Conservation (phyloP, 352 stramenopile genomes). For the Plasmopara viticola region DNA sequence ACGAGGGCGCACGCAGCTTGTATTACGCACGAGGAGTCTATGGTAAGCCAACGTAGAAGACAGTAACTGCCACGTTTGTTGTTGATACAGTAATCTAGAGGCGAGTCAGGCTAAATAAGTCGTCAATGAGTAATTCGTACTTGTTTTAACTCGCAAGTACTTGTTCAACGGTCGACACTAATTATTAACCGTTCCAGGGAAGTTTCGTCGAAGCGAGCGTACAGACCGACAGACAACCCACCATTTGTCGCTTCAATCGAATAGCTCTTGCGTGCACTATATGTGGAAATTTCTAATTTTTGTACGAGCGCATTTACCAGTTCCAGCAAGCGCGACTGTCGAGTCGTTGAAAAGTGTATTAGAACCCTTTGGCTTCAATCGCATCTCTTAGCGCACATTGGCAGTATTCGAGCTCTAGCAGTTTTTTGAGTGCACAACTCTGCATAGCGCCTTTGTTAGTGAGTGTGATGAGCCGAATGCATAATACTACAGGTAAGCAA, state of each 20-base stretch:
- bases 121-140: constrained; percentile 3
- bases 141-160: not conserved
- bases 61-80: no score
- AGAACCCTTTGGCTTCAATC: no score
- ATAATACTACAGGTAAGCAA: constrained; percentile 34
- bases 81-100: no score
- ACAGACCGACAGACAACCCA: constrained; percentile 17
- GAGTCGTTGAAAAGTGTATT: not conserved
- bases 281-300: constrained; percentile 4
- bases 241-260: constrained; percentile 10
- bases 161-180: constrained; percentile 2
- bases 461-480: constrained; percentile 20
- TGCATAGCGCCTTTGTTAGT: constrained; percentile 1
- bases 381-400: no score
- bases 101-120: not conserved
- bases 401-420: no score
- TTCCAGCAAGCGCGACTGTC: constrained; percentile 12
- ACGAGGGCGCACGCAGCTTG: no score
- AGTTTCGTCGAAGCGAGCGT: constrained; percentile 20
- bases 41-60: no score
- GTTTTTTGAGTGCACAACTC: not conserved
- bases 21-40: no score
- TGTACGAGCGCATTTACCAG: constrained; percentile 12
- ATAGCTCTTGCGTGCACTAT: constrained; percentile 12
- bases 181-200: constrained; percentile 18